Base-by-base conservation (phyloP, 352 stramenopile species). In the Globisporangium iwayamae region DNA sequence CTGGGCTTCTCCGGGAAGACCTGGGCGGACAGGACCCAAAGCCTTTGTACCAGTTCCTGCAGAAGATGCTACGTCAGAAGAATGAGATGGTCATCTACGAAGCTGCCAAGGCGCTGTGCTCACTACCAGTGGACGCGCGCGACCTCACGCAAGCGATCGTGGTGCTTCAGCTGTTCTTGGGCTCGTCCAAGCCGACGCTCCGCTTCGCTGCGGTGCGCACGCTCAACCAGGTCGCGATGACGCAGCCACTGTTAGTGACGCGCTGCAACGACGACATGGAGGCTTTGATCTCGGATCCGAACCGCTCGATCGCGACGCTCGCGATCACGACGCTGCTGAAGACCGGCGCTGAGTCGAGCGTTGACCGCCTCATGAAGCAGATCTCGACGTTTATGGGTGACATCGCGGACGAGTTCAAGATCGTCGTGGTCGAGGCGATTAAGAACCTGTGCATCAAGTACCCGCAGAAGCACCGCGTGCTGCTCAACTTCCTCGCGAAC, bases 361-460 rank as follows among this genome's bases (percentile, higher is more conserved):
- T 99, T 22, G 97, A 99, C 73, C 87, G 96, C 36, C 71, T 99
- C 20, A 98, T 99, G 82, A 97, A 96, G 71, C 93, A 99, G 75
- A 99, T 99, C 65, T 97, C 93, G 5, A 96, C 94, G 1, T 99
- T 99, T 71, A 98, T 99, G 85, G 96, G 92, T 8, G 97, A 99
- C 72, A 99, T 99, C 62, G 95, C 96, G 0, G 98, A 99, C 71
- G 98, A 99, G 73, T 99, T 99, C 85, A 99, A 99, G 85, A 98
- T 99, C 62, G 96, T 99, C 1, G 93, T 99, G 25, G 97, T 99
- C 30, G 86, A 97, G 36, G 94, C 94, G 32, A 96, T 99, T 52
- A 97, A 98, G 60, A 97, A 98, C 62, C 72, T 99, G 30, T 99
- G 96, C 74, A 78, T 99, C 56, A 99, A 98, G 57, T 99, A 99